A percentile compares a stretch with the other conserved stretches of the same genome.
phyloP scores from a whole-genome alignment of 192 early-diverging fungal species.

The Oehlia diaphana region DNA sequence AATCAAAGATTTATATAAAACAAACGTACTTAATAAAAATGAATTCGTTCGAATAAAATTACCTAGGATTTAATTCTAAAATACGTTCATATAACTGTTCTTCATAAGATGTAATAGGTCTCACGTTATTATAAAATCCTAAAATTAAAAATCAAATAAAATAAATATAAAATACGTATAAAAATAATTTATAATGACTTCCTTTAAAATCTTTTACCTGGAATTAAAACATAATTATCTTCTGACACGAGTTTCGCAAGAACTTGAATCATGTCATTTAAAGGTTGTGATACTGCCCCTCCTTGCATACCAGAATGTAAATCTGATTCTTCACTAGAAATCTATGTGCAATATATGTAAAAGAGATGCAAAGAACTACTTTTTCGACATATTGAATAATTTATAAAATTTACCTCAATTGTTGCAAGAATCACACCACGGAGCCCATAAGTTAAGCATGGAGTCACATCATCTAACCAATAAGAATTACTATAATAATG shows the following conservation, averaged over 20 bases:
- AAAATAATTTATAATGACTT: neutral
- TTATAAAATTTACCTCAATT: constrained; percentile 44
- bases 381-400: neutral
- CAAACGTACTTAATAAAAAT: neutral
- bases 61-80: constrained; percentile 43
- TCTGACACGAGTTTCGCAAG: constrained; percentile 56
- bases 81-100: constrained; percentile 60
- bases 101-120: constrained; percentile 54
- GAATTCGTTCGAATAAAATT: neutral
- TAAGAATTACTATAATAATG: constrained; percentile 66
- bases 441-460: constrained; percentile 78
- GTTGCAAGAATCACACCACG: constrained; percentile 72
- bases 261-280: constrained; percentile 67
- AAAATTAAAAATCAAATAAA: neutral
- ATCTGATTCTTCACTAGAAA: constrained; percentile 54
- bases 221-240: constrained; percentile 59
- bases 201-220: constrained; percentile 39
- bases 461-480: constrained; percentile 75
- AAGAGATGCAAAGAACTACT: no score
- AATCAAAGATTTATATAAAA: neutral
- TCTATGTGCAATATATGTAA: constrained; percentile 2
- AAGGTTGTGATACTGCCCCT: constrained; percentile 70
- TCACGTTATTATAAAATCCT: constrained; percentile 68
- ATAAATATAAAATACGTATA: neutral
- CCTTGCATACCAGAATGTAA: constrained; percentile 77